These are phyloP conservation scores for Rhizopogon vulgaris DNA, from an alignment of 768 basidiomycete genomes.

Conservation along the genomic window DNA sequence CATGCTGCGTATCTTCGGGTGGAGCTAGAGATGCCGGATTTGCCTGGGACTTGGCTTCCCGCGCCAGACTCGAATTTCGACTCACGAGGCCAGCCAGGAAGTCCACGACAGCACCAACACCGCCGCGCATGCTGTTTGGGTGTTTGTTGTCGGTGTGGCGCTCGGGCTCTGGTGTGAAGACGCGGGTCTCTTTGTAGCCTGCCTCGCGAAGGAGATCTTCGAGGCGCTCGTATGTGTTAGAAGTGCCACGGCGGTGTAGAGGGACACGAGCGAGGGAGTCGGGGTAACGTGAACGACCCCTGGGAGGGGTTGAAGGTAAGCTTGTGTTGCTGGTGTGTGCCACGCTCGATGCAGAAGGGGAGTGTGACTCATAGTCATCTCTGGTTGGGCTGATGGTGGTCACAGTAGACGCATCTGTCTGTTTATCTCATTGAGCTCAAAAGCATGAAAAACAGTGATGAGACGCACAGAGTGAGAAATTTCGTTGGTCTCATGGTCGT, in stretches of 20 bases:
- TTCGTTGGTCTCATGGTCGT: neutral
- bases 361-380: slow-evolving; percentile 1
- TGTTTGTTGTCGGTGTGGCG: slow-evolving; percentile 28
- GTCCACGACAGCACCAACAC: slow-evolving; percentile 52
- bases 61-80: slow-evolving; percentile 15
- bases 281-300: slow-evolving; percentile 48
- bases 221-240: slow-evolving; percentile 74
- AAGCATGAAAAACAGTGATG: neutral
- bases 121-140: slow-evolving; percentile 35
- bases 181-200: slow-evolving; percentile 88
- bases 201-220: slow-evolving; percentile 84
- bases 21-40: neutral
- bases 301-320: slow-evolving; percentile 36
- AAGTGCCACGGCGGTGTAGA: slow-evolving; percentile 72
- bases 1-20: neutral
- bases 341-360: neutral
- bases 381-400: neutral
- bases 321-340: slow-evolving; percentile 7
- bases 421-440: neutral
- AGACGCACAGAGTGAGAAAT: neutral
- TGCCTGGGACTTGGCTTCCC: slow-evolving; percentile 11
- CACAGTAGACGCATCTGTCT: neutral
- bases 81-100: slow-evolving; percentile 59
- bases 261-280: slow-evolving; percentile 61
- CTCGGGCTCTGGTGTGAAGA: slow-evolving; percentile 82